A percentile compares a stretch with the other conserved stretches of the same genome.
Conservation (phyloP, 805 yeast genomes). For the Ogataea chonburiensis region DNA sequence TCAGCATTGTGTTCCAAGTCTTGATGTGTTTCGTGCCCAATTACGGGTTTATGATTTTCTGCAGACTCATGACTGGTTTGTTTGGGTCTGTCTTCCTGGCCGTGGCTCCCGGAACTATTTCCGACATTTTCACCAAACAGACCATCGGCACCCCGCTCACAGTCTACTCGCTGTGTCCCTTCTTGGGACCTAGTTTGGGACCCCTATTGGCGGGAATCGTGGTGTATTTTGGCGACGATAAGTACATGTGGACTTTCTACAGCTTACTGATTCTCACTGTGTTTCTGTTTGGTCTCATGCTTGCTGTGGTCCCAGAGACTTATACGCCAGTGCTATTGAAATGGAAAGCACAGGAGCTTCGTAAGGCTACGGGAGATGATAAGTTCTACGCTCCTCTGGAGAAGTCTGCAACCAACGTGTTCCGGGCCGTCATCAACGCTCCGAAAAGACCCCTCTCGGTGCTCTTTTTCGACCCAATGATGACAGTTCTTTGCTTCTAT, state of each 20-base stretch:
- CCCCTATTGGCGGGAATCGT: conserved; percentile 62
- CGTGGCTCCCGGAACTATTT: conserved; percentile 74
- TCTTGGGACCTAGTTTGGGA: conserved; percentile 69
- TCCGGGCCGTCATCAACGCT: conserved; percentile 42
- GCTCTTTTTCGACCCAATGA: conserved; percentile 52
- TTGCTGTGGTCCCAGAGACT: conserved; percentile 37
- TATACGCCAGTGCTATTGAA: conserved; percentile 52
- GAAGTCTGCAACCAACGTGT: conserved; percentile 34
- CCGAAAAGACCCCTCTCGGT: conserved; percentile 53
- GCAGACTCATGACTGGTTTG: conserved; percentile 67
- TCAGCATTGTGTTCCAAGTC: conserved; percentile 49
- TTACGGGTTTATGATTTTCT: conserved; percentile 60
- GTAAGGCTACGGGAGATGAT: conserved; percentile 42
- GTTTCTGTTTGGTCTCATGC: conserved; percentile 22
- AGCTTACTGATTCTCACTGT: conserved; percentile 57
- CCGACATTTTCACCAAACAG: conserved; percentile 63
- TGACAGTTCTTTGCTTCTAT: conserved; percentile 51
- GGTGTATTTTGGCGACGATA: conserved; percentile 48
- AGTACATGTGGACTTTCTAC: conserved; percentile 73
- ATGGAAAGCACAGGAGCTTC: conserved; percentile 49
- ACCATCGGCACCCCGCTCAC: conserved; percentile 71
- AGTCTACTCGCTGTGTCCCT: conserved; percentile 60
- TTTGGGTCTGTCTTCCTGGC: conserved; percentile 74
- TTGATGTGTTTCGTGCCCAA: conserved; percentile 57
- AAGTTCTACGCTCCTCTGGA: conserved; percentile 43